Conservation (phyloP, 1,284 basidiomycete genomes). For the Mycosarcoma mackinlayi region DNA sequence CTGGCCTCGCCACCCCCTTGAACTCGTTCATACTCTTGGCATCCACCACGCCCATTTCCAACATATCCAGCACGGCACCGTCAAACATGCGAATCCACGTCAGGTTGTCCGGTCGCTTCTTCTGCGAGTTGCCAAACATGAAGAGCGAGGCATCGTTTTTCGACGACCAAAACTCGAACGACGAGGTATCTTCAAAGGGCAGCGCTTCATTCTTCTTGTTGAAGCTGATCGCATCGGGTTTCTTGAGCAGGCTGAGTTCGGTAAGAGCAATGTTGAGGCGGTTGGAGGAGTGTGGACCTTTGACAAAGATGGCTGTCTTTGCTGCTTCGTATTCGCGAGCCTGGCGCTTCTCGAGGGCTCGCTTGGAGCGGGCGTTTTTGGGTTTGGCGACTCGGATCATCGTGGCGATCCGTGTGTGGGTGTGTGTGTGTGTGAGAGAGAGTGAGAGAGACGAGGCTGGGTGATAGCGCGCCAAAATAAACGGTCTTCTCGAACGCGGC, state of each 20-base stretch:
- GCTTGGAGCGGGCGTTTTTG: slow-evolving; percentile 96
- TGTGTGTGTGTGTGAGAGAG: neutral
- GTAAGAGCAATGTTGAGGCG: slow-evolving; percentile 83
- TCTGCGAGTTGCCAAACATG: slow-evolving; percentile 88
- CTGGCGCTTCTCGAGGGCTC: slow-evolving; percentile 85
- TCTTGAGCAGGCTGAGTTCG: slow-evolving; percentile 72
- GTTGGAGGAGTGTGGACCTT: slow-evolving; percentile 86
- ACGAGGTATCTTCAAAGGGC: slow-evolving; percentile 83
- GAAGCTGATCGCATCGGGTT: slow-evolving; percentile 82
- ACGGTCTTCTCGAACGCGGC: no score
- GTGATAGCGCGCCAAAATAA: no score
- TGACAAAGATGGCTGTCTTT: slow-evolving; percentile 86
- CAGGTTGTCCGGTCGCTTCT: slow-evolving; percentile 91
- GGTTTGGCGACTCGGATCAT: slow-evolving; percentile 75
- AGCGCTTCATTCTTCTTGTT: slow-evolving; percentile 92
- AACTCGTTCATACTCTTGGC: slow-evolving; percentile 83
- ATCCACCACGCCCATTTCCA: slow-evolving; percentile 87
- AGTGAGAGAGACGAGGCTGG: neutral
- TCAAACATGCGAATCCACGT: slow-evolving; percentile 90
- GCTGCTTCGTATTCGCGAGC: slow-evolving; percentile 86
- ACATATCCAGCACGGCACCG: slow-evolving; percentile 88
- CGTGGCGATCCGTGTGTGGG: slow-evolving; percentile 1
- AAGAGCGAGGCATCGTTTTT: slow-evolving; percentile 97
- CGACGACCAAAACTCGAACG: slow-evolving; percentile 90
- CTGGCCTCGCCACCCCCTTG: slow-evolving; percentile 89